Percentiles rank a stretch among this genome's conserved stretches.
Evolutionary conservation across 2,329 filamentous ascomycete species (phyloP).

Genomic region (Trichoderma koningii): DNA sequence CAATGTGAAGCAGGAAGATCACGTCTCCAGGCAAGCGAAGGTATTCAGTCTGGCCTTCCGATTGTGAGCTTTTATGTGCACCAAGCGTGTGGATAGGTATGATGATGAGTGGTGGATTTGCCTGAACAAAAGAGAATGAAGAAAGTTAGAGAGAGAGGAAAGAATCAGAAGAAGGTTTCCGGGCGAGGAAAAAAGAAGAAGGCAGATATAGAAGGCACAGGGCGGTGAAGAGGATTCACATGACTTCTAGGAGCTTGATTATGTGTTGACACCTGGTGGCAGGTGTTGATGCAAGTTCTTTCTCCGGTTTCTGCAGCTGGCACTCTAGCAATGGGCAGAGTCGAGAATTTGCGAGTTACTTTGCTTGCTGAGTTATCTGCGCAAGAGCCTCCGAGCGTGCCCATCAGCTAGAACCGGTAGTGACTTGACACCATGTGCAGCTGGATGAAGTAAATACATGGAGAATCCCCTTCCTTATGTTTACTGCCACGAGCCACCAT

Average conservation of each 20-base stretch:
- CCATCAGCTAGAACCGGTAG: fast-evolving
- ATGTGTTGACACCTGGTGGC: too few species aligned
- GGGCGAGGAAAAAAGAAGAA: not conserved
- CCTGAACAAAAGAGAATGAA: not conserved
- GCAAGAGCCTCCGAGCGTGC: not conserved
- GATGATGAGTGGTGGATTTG: not conserved
- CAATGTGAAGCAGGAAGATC: too few species aligned
- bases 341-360: not conserved
- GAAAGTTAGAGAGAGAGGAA: not conserved
- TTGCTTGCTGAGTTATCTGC: not conserved
- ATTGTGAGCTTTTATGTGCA: not conserved
- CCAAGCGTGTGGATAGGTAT: not conserved
- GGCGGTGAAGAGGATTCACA: not conserved
- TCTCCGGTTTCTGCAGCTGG: too few species aligned
- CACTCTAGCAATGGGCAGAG: too few species aligned
- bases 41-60: too few species aligned
- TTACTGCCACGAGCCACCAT: too few species aligned
- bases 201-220: not conserved
- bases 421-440: too few species aligned
- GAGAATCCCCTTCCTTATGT: too few species aligned
- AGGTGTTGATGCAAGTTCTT: too few species aligned
- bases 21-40: too few species aligned
- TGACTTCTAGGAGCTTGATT: not conserved
- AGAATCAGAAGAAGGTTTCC: too few species aligned
- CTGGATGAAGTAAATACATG: too few species aligned